Evolutionary conservation across 345 rosid genomes (phyloP).

Genomic region (Turnera subulata): DNA sequence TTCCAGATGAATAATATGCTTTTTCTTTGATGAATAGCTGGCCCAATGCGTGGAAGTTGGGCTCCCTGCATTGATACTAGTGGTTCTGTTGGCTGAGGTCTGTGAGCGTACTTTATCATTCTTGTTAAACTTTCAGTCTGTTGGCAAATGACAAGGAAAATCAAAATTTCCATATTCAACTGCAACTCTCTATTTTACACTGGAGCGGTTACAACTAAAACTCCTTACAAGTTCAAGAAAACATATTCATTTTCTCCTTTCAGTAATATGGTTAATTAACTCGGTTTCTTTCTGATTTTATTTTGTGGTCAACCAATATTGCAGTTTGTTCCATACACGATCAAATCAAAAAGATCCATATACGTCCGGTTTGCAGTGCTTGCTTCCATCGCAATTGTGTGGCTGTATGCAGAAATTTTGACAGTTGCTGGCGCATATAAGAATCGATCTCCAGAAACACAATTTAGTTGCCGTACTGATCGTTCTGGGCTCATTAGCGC

Average conservation of each 20-base stretch:
- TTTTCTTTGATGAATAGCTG: constrained; percentile 36
- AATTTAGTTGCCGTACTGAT: constrained; percentile 76
- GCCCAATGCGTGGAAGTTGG: constrained; percentile 80
- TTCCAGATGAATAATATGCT: neutral
- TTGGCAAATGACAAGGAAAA: neutral
- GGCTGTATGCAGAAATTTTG: constrained; percentile 78
- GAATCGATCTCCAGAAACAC: constrained; percentile 49
- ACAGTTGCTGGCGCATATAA: constrained; percentile 79
- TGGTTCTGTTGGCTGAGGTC: constrained; percentile 80
- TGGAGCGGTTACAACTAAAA: too few relatives aligned
- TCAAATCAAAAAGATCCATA: constrained; percentile 40
- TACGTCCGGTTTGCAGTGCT: constrained; percentile 57
- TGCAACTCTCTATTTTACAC: too few relatives aligned
- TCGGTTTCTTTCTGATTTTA: constrained; percentile 1
- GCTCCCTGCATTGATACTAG: constrained; percentile 64
- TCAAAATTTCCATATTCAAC: neutral
- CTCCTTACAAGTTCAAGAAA: too few relatives aligned
- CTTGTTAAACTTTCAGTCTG: constrained; percentile 3
- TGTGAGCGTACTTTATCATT: constrained; percentile 6
- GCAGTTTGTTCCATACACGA: constrained; percentile 62
- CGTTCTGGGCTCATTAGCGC: constrained; percentile 78
- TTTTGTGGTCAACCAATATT: constrained; percentile 6
- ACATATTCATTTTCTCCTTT: too few relatives aligned
- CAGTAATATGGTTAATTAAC: neutral
- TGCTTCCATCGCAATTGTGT: constrained; percentile 47